Evolutionary conservation across 2,329 filamentous ascomycete species (phyloP), one percentile per base, ranked within the genome.

Genomic region (Exophiala sideris): DNA sequence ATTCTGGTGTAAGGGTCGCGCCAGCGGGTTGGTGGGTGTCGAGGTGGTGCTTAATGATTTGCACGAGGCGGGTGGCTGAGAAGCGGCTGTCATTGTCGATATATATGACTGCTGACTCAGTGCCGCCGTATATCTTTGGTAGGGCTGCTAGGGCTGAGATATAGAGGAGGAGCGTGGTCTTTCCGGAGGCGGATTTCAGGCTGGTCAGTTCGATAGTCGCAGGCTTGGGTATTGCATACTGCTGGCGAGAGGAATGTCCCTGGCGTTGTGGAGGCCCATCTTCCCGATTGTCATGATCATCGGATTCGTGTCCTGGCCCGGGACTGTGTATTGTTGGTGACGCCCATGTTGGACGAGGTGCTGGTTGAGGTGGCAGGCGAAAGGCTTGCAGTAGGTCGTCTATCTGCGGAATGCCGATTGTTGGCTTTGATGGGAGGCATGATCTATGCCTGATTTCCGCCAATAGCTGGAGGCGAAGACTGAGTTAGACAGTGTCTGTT

Each of bases 91-190:
- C 77, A 1, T 76, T 74, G 64, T 86, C 82, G 41, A 85, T 67
- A 59, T 83, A 73, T 5, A 84, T 69, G 9, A 82, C 74, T 5
- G 80, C 70, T 8, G 75, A 70, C 29, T 71, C 69, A 46, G 74
- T 74, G 14, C 82, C 80, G 21, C 68, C 65, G 48, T 65, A 59
- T 4, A 61, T 54, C 9, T 60, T 49, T 0, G 82, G 81, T 0
- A 86, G 71, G 7, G 83, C 70, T 33, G 78, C 74, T 8, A 74
- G 63, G 2, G 77, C 74, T 24, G 74, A 73, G 38, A 85, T 67
- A 55, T 80, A 75, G 67, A 85, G 83, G 34, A 86, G 69, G 0
- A 86, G 65, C 34, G 81, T 77, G 1, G 82, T 80, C 67, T 84
- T 85, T 8, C 83, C 83, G 9, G 75, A 70, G 21, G 74, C 76